A percentile compares a stretch with the other conserved stretches of the same genome.
Conservation (phyloP, 805 yeast genomes). For the Wickerhamiella australiensis region DNA sequence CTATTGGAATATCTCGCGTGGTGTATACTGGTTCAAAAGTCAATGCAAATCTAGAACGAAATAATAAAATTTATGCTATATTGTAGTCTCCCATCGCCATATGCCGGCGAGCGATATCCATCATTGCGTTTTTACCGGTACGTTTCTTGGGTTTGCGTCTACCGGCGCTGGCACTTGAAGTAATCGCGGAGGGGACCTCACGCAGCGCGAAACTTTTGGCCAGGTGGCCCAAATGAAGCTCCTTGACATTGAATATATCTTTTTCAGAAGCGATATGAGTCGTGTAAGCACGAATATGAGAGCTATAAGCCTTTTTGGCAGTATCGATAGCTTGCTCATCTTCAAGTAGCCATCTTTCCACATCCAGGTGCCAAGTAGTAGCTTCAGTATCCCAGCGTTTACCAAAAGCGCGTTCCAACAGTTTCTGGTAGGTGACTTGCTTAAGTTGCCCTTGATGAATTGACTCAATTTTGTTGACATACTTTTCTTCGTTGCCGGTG, state of each 20-base stretch:
- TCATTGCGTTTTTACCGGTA: conserved; percentile 18
- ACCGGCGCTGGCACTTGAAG: conserved; percentile 13
- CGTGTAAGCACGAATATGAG: conserved; percentile 90
- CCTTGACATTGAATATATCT: conserved; percentile 64
- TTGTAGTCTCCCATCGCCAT: conserved; percentile 20
- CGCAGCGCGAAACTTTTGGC: conserved; percentile 91
- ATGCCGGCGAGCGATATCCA: conserved; percentile 20
- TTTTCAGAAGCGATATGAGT: conserved; percentile 81
- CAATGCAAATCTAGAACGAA: too few species aligned
- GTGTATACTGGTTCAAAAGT: too few species aligned
- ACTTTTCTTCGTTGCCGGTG: conserved; percentile 85
- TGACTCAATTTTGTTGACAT: conserved; percentile 48
- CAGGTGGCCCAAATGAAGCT: conserved; percentile 85
- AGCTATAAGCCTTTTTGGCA: conserved; percentile 72
- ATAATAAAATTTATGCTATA: conserved; percentile 15
- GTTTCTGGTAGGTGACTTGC: conserved; percentile 34
- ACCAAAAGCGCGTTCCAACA: conserved; percentile 29
- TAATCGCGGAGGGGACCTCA: conserved; percentile 68
- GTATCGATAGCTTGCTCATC: conserved; percentile 45
- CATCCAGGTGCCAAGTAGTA: conserved; percentile 86
- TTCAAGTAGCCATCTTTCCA: conserved; percentile 79
- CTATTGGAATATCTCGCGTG: too few species aligned
- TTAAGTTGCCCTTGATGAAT: conserved; percentile 48
- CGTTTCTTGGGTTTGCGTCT: conserved; percentile 12
- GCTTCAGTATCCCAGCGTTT: conserved; percentile 81